phyloP scores from a whole-genome alignment of 2,329 filamentous ascomycete species.

The Parascedosporium putredinis region DNA sequence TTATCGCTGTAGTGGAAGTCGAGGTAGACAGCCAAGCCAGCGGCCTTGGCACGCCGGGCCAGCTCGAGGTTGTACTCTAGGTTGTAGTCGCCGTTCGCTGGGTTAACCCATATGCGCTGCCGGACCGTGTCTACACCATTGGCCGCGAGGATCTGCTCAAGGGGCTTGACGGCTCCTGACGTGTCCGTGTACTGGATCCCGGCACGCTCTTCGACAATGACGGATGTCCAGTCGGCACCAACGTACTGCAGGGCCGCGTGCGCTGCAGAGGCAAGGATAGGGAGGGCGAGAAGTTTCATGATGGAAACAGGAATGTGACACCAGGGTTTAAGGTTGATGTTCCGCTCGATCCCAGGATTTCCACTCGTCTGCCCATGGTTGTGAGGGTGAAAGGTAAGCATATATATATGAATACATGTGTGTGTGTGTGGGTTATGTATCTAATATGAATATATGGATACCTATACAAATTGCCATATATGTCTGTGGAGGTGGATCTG shows the following conservation, averaged over 20 bases:
- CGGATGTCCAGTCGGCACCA: conserved; percentile 62
- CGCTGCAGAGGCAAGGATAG: conserved; percentile 1
- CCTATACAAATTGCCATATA: too few species aligned
- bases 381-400: too few species aligned
- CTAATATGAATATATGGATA: too few species aligned
- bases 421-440: too few species aligned
- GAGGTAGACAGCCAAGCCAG: conserved; percentile 49
- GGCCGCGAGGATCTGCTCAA: conserved; percentile 52
- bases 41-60: conserved; percentile 53
- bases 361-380: too few species aligned
- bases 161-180: conserved; percentile 37
- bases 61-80: conserved; percentile 60
- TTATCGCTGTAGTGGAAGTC: conserved; percentile 60
- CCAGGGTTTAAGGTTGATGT: too few species aligned
- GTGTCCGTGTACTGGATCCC: conserved; percentile 51
- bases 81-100: conserved; percentile 53
- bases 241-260: conserved; percentile 46
- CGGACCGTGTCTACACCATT: conserved; percentile 60
- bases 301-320: neutral
- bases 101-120: conserved; percentile 64
- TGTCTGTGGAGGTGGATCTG: too few species aligned
- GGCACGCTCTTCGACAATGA: conserved; percentile 49
- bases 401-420: too few species aligned
- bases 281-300: neutral
- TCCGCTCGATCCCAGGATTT: too few species aligned